phyloP scores from a whole-genome alignment of 2,329 filamentous ascomycete genomes.

The Zymoseptoria pseudotritici region DNA sequence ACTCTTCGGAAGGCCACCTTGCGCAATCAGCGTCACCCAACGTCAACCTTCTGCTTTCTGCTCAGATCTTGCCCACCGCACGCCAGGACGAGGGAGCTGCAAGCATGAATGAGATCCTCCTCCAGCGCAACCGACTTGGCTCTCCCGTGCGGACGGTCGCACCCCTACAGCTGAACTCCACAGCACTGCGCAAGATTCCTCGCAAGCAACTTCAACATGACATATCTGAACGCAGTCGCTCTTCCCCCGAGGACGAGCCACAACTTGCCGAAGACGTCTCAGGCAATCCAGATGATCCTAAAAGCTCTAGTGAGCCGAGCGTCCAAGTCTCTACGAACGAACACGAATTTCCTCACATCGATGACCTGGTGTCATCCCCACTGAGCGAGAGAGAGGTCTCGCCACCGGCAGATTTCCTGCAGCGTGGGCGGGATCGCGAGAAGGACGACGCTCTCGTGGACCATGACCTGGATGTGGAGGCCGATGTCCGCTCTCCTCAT shows the following conservation, averaged over 20 bases:
- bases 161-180: neutral
- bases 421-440: neutral
- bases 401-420: constrained; percentile 7
- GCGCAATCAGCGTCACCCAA: neutral
- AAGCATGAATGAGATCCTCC: neutral
- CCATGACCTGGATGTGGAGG: constrained; percentile 1
- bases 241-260: neutral
- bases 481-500: neutral
- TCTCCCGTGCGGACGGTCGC: neutral
- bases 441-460: neutral
- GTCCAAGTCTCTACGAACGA: neutral
- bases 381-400: constrained; percentile 22
- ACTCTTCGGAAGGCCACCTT: neutral
- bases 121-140: neutral
- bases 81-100: neutral
- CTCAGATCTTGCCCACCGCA: neutral
- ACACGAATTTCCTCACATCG: neutral
- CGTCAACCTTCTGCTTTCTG: neutral
- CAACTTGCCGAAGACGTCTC: neutral
- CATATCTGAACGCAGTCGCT: neutral
- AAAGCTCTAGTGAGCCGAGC: neutral
- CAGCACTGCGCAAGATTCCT: neutral
- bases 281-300: neutral
- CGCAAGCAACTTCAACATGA: neutral
- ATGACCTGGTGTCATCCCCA: constrained; percentile 18